Base-by-base conservation (phyloP, 768 basidiomycete species). In the Auricularia sp. region DNA sequence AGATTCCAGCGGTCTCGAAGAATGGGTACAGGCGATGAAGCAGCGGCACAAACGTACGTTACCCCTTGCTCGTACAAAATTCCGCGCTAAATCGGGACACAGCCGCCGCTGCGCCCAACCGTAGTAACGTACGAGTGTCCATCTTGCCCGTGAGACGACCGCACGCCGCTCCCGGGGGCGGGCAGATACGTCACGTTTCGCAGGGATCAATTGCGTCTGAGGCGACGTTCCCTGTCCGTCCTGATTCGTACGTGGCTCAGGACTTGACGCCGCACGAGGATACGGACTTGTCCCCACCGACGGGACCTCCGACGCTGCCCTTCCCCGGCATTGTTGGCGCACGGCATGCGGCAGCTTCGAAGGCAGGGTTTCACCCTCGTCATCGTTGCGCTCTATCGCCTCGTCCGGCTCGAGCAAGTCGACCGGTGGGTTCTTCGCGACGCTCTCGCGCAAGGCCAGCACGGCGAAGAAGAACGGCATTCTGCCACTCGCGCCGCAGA, bases 221-320 rank as follows among this genome's bases (percentile, higher is more conserved):
- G 67, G 82, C 81, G 53, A 90, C 90, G 0, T 93, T 93, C 74
- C 90, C 91, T 16, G 81, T 82, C 34, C 85, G 91, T 35, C 78
- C 85, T n/a, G 91, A 93, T 69, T 88, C 91, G 10, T 85, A 83
- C 64, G 78, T 80, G 33, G 91, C 91, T 5, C 91, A 90, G 2
- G 91, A 93, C 72, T 80, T 93, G 12, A 79, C 85, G 3, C 70
- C 74, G 42, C 78, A 75, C 62, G 76, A 64, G 63, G 75, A 69
- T 21, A 77, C 74, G 60, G 84, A 87, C 68, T 71, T 81, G 63
- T 76, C 79, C 14, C 79, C 81, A 1, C 79, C 87, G n/a, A 81
- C 78, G 63, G 74, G 80, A 7, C 83, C 84, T 0, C 83, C 87
- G 0, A 71, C 70, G 4, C 80, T 93, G 44, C 91, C 91, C 3